Base-by-base conservation (phyloP, 1,139 yeast species). In the Maudiozyma humilis region DNA sequence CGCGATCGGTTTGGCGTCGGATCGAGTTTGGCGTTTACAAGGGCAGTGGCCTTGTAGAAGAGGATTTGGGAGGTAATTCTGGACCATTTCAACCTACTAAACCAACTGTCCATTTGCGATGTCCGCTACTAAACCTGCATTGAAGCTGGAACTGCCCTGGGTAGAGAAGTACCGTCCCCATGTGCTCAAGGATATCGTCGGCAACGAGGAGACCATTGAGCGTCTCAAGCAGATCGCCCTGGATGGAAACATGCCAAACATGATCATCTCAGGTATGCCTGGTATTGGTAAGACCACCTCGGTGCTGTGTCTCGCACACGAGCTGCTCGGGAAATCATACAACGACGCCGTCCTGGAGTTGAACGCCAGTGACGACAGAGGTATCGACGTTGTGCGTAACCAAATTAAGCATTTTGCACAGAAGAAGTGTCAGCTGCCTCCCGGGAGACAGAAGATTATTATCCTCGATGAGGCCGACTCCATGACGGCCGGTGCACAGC, bases 271-370 rank as follows among this genome's bases (percentile, higher is more conserved):
- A 13, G 96, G 98, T 3, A 69, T 88, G 45, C 98, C 98, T 12
- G 98, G 98, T 54, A 89, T 91, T 48, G 98, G 98, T 38, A 91
- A 91, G 62, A 91, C 98, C 6, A 91, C 98, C 0, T 83, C 96
- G 1, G 78, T 91, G 10, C 88, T 86, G 51, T 89, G 97, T 68
- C 73, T 91, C 34, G 97, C 98, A 0, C 73, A 78, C 42, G 95
- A 86, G 59, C 65, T 91, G 41, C 70, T 91, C 29, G 96, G 96
- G 0, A 76, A 78, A 14, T 68, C 78, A 32, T 82, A 82, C 59
- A 71, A 73, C 7, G 91, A 82, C 52, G 98, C 96, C 0, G 93
- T 93, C 0, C 67, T 91, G 47, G 99, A 91, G 62, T 70, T 91
- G 56, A 91, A 91, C 62, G 99, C 98, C 1, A 83, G 95, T 1